phyloP scores from a whole-genome alignment of 352 stramenopile species.

The Globisporangium sylvaticum region DNA sequence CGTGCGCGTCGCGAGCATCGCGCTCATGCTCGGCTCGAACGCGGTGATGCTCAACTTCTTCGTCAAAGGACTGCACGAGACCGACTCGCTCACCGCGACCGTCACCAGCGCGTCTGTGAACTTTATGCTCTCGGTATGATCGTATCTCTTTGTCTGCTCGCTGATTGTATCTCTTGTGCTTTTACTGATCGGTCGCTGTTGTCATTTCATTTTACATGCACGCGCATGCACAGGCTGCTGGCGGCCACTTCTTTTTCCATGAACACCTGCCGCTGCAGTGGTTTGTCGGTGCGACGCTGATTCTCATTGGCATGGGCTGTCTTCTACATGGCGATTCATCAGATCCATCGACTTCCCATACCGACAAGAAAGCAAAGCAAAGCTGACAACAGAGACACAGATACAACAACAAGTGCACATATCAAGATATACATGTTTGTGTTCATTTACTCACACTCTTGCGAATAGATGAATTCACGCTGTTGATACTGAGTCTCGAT shows the following conservation, averaged over 20 bases:
- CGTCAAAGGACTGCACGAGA: conserved; percentile 77
- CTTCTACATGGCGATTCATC: conserved; percentile 59
- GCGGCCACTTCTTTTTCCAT: conserved; percentile 58
- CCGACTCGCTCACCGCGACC: conserved; percentile 81
- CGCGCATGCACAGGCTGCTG: conserved; percentile 29
- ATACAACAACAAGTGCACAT: conserved; percentile 1
- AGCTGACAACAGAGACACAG: conserved; percentile 11
- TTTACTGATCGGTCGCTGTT: neutral
- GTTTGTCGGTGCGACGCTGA: conserved; percentile 71
- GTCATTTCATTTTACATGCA: neutral
- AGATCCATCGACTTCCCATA: neutral
- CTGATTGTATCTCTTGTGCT: neutral
- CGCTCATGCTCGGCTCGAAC: conserved; percentile 69
- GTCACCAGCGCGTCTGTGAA: conserved; percentile 79
- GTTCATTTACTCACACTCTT: neutral
- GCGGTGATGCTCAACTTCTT: conserved; percentile 80
- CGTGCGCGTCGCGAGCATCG: conserved; percentile 49
- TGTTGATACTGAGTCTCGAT: conserved; percentile 7
- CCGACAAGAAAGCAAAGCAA: conserved; percentile 22
- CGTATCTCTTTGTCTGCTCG: neutral
- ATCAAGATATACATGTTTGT: conserved; percentile 13
- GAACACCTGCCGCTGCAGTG: conserved; percentile 67
- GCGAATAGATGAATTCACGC: neutral
- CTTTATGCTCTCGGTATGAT: conserved; percentile 69
- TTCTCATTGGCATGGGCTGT: conserved; percentile 63